Conservation (phyloP, 2,329 filamentous ascomycete genomes). For the Arthrobotrys sphaeroides region DNA sequence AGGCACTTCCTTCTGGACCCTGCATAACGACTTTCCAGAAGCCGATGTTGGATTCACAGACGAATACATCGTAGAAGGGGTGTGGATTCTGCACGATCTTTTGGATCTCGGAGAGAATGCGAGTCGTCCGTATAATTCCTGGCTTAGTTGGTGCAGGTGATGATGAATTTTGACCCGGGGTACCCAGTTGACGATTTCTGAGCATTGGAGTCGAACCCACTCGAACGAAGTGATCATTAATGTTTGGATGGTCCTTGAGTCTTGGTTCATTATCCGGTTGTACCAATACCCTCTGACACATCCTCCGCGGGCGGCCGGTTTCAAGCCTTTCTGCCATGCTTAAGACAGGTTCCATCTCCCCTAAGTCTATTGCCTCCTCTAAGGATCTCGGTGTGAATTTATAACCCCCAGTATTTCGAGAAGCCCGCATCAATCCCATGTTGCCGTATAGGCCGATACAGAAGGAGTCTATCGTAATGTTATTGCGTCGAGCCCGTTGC, state of each 20-base stretch:
- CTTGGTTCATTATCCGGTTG: slow-evolving; percentile 58
- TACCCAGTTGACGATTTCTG: slow-evolving; percentile 2
- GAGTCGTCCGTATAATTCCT: slow-evolving; percentile 26
- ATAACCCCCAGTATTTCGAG: slow-evolving; percentile 59
- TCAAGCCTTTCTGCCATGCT: slow-evolving; percentile 60
- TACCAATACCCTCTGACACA: slow-evolving; percentile 24
- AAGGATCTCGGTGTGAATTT: slow-evolving; percentile 60
- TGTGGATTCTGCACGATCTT: slow-evolving; percentile 58
- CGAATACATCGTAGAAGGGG: slow-evolving; percentile 61
- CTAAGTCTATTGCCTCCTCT: slow-evolving; percentile 60
- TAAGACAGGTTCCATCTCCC: slow-evolving; percentile 61
- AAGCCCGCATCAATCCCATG: slow-evolving; percentile 54
- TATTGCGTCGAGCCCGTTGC: slow-evolving; percentile 47
- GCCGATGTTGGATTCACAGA: slow-evolving; percentile 61
- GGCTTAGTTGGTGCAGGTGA: neutral
- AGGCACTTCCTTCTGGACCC: slow-evolving; percentile 59
- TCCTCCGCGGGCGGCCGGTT: neutral
- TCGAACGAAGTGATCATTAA: slow-evolving; percentile 59
- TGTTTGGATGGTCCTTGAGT: slow-evolving; percentile 59
- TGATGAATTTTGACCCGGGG: neutral
- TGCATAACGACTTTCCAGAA: slow-evolving; percentile 63
- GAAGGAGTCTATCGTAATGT: slow-evolving; percentile 60
- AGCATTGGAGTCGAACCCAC: neutral
- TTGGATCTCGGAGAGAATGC: slow-evolving; percentile 58
- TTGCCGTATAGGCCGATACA: slow-evolving; percentile 57